Base-by-base conservation (phyloP, 805 yeast genomes). In the Metschnikowia anglica region DNA sequence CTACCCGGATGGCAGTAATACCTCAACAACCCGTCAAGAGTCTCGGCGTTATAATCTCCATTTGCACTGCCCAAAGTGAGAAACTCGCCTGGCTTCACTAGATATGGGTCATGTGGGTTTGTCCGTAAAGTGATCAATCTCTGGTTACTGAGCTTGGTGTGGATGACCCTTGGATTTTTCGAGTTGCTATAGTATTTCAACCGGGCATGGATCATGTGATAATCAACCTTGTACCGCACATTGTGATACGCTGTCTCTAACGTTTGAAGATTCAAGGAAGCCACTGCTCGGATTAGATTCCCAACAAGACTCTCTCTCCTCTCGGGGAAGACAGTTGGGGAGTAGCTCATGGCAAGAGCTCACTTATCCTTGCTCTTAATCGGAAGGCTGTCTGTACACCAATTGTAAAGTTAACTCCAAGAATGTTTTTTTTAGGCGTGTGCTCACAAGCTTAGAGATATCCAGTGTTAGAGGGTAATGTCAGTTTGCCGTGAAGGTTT, bases 101-200 rank as follows among this genome's bases (percentile, higher is more conserved):
- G 29, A 46, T 67, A 69, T 44, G 54, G 56, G 37, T 64, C 70
- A 16, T 56, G 53, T 11, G 70, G 68, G 34, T 53, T 54, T 0
- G 71, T 62, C 42, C 79, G 54, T 49, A 73, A 62, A 4, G 76
- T 61, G 25, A 67, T 38, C 21, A 73, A 56, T 11, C 55, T 61
- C 40, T 60, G 62, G 43, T 66, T 55, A 15, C 59, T 52, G 39
- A 65, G 59, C 44, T 59, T 63, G 4, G 65, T 51, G 11, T 68
- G 70, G 19, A 72, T 63, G 5, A 73, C 65, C 15, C 70, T 52
- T 2, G 70, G 70, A 45, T 65, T 66, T 28, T 55, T 55, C 25
- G 61, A 55, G 30, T 63, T 61, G 53, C 66, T 67, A 54, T 74
- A 72, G 54, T 62, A 69, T 31, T 59, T 58, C 40, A 65, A 70